These are phyloP conservation scores for Sphaerulina musiva DNA, from an alignment of 2,329 filamentous ascomycete species.

Conservation along the genomic window DNA sequence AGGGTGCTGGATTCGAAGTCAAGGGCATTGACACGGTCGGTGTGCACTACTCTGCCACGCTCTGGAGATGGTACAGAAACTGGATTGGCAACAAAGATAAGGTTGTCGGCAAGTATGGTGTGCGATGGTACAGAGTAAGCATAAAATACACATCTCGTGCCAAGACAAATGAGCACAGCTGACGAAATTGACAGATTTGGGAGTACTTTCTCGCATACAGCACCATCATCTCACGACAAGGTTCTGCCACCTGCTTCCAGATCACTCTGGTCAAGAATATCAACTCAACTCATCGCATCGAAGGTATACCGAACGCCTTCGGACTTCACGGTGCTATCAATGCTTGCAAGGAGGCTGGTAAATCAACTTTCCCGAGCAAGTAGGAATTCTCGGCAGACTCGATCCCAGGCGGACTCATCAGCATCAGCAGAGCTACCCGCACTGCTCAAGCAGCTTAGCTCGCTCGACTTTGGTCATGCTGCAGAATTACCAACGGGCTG, in stretches of 20 bases:
- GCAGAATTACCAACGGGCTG: background rate
- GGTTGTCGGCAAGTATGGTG: constrained; percentile 89
- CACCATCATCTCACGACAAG: constrained; percentile 77
- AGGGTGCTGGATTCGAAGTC: constrained; percentile 82
- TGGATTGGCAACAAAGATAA: constrained; percentile 93
- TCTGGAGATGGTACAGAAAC: constrained; percentile 98
- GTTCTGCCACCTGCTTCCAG: constrained; percentile 78
- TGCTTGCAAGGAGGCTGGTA: constrained; percentile 38
- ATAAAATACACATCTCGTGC: constrained; percentile 1
- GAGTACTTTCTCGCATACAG: constrained; percentile 84
- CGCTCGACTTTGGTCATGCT: background rate
- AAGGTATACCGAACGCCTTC: constrained; percentile 64
- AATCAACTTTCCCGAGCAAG: constrained; percentile 26
- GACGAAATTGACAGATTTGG: constrained; percentile 59
- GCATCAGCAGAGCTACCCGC: background rate
- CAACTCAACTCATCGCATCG: constrained; percentile 75
- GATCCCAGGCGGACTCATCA: background rate
- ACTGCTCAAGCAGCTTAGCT: background rate
- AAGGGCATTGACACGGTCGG: constrained; percentile 90
- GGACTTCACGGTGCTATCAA: constrained; percentile 60
- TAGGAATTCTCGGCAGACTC: background rate
- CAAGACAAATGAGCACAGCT: constrained; percentile 4
- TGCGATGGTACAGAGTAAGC: constrained; percentile 87
- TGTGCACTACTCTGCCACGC: constrained; percentile 91
- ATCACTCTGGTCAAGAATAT: constrained; percentile 84